Evolutionary conservation across 2,329 filamentous ascomycete genomes (phyloP), one percentile per base, ranked within the genome.

Genomic region (Conoideocrella luteorostrata): DNA sequence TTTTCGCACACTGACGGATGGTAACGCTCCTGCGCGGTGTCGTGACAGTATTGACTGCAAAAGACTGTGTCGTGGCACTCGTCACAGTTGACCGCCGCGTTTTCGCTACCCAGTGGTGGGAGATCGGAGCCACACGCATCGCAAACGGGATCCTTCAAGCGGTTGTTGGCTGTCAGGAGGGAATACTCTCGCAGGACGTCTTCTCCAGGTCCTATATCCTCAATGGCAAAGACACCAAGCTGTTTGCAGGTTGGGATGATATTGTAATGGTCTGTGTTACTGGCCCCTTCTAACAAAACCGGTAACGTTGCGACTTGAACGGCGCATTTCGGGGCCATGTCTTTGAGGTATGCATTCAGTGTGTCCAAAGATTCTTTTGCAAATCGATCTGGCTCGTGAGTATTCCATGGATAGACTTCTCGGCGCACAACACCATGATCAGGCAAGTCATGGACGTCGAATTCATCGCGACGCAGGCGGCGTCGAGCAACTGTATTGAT

Each of bases 161-260:
- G 82, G 59, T 93, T 93, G 54, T 91, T 93, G 36, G 88, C 90
- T 2, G 90, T 95, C 32, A 98, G 70, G 7, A 95, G 75, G 7
- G 89, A 93, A 48, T 84, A 86, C 59, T 98, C 93, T 38, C 78
- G 71, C 23, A 98, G 74, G 2, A 96, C 80, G 5, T 75, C 71
- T 60, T 94, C 86, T 9, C 86, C 86, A 0, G 88, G 79, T 1
- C 71, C 67, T 29, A 97, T 86, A 51, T 95, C 83, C 50, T 86
- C 77, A 54, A 81, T 87, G 7, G 90, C 91, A 60, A 97, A 97
- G 4, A 98, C 75, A 4, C 93, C 93, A 1, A 98, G 76, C 63
- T 98, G 93, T 47, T 78, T 76, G 52, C 81, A 82, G 5, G 77
- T 83, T 7, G 72, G 68, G 13, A 73, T 74, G 32, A 68, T 67